Base-by-base conservation (phyloP, 2,329 filamentous ascomycete species). In the Podosphaera leucotricha region DNA sequence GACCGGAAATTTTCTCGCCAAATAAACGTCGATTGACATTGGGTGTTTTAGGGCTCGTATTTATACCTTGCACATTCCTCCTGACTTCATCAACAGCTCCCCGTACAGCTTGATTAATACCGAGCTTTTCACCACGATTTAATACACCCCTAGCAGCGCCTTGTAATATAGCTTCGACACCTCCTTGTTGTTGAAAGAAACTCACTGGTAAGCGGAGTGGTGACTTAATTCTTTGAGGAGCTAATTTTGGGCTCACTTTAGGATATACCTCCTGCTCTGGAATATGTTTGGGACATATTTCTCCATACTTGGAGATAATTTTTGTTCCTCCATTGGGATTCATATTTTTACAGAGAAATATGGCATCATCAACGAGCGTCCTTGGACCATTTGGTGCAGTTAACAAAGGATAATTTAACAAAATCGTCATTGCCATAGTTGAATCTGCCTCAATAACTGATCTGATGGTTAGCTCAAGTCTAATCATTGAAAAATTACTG, bases 391-490 rank as follows among this genome's bases (percentile, higher is more conserved):
- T 64, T 1, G 75, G 68, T 2, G 65, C 61, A 4, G 66, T 55
- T 2, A 79, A 78, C 1, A 73, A 65, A 1, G 84, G 84, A 52
- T 95, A 95, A 53, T 83, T 82, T 1, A 95, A 68, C 21, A 95
- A 65, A 1, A 92, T 63, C 45, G 83, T 79, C 44, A 98, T 65
- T 7, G 83, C 87, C 30, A 75, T 71, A 1, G 90, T 87, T 55
- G 93, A 93, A 59, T 95, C 87, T 11, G 82, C 77, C 49, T 83
- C 75, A 21, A 95, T 64, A 30, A 98, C 80, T 85, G 62, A 57
- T 41, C 55, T 20, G 16, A 30, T 6, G 19, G 44, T 45, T 24
- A 36, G 37, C 35, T 26, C n/a, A 8, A 20, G 24, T 7, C 16
- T 30, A 15, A 1, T 3, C 6, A 18, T 11, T 7, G 37, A 41